phyloP scores from a whole-genome alignment of 202 grass and related monocot species.

The Carex arenaria region DNA sequence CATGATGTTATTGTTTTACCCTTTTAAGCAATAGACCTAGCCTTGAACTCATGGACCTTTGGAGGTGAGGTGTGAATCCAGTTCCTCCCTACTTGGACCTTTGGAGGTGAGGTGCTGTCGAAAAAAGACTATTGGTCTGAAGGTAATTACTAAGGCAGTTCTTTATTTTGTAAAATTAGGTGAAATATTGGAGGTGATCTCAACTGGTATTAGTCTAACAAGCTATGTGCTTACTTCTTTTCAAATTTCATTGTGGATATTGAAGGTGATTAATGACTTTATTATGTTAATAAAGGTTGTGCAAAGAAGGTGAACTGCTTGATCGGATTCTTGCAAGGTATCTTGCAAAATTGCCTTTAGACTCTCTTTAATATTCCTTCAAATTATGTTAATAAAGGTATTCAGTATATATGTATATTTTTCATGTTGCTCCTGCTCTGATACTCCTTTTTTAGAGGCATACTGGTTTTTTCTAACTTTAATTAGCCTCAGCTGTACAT shows the following conservation, averaged over 20 bases:
- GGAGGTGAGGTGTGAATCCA: not conserved
- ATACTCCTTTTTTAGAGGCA: slow-evolving; percentile 1
- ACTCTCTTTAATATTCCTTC: not conserved
- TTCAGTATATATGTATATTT: not conserved
- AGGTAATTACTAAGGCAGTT: too few relatives aligned
- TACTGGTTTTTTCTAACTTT: not conserved
- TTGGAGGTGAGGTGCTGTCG: slow-evolving; percentile 77
- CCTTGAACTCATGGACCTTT: too few relatives aligned
- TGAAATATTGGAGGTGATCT: not conserved
- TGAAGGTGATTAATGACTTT: not conserved
- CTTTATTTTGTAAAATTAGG: too few relatives aligned
- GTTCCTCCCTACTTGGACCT: not conserved
- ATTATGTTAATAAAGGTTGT: slow-evolving; percentile 49
- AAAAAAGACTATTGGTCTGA: slow-evolving; percentile 25
- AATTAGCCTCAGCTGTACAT: not conserved
- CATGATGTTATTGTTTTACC: too few relatives aligned
- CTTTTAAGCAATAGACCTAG: too few relatives aligned
- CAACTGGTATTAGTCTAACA: not conserved
- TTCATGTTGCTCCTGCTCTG: not conserved
- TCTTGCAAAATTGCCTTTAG: slow-evolving; percentile 26
- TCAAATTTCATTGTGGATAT: not conserved
- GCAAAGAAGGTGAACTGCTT: slow-evolving; percentile 79
- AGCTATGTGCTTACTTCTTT: not conserved
- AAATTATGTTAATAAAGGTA: slow-evolving; percentile 39
- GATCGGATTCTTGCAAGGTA: slow-evolving; percentile 85